These are phyloP conservation scores for Boehmeria nivea DNA, from an alignment of 306 rosid species.

Conservation along the genomic window DNA sequence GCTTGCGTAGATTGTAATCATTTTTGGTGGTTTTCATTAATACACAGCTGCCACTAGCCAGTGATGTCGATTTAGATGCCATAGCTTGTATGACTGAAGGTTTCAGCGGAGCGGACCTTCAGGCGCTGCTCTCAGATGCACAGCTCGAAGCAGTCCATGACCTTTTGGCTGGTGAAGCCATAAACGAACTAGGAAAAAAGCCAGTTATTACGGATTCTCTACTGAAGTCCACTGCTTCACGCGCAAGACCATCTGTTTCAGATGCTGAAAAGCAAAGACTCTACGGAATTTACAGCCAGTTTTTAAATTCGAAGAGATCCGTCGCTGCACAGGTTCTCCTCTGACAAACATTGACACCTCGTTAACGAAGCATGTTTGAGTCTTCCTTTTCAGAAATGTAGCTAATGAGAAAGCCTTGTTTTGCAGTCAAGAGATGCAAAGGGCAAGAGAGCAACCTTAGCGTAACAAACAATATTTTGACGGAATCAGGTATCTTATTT, in stretches of 20 bases:
- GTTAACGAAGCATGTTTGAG: not conserved
- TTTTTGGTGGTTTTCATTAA: no score
- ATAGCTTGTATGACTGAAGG: conserved; percentile 81
- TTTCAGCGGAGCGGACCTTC: conserved; percentile 96
- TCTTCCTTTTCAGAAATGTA: conserved; percentile 3
- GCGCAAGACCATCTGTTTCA: conserved; percentile 80
- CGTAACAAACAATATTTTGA: conserved; percentile 35
- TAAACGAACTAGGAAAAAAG: conserved; percentile 34
- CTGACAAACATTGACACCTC: not conserved
- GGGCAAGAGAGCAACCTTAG: conserved; percentile 93
- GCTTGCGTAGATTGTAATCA: not conserved
- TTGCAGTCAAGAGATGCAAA: conserved; percentile 87
- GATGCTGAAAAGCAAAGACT: conserved; percentile 78
- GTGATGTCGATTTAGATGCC: conserved; percentile 65
- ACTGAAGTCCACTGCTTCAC: conserved; percentile 56
- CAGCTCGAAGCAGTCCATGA: conserved; percentile 97
- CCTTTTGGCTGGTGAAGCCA: conserved; percentile 41
- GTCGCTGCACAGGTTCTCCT: conserved; percentile 86
- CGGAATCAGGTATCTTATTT: conserved; percentile 6
- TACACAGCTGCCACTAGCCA: conserved; percentile 64
- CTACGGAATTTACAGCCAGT: conserved; percentile 60
- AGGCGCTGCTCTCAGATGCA: conserved; percentile 91
- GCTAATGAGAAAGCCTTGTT: not conserved
- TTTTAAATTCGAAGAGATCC: conserved; percentile 76
- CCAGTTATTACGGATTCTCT: conserved; percentile 65